Conservation (phyloP, 2,329 filamentous ascomycete species). For the Microcera coccophila region DNA sequence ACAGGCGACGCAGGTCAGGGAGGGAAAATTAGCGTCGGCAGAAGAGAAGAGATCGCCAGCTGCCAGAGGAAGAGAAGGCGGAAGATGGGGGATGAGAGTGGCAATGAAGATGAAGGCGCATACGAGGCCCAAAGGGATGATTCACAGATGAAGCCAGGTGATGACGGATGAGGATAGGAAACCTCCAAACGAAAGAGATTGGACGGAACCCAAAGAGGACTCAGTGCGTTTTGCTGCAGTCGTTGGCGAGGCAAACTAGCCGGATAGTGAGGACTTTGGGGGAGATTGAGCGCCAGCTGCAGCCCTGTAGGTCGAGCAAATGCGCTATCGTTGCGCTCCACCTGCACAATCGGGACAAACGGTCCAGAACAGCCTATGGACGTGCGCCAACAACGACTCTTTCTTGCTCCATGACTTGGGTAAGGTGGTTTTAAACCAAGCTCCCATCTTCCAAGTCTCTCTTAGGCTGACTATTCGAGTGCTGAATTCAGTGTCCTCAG, state of each 20-base stretch:
- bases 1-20: background rate
- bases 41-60: slow-evolving; percentile 12
- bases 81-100: slow-evolving; percentile 1
- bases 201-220: too few relatives aligned
- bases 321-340: too few relatives aligned
- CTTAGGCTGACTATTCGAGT: too few relatives aligned
- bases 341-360: too few relatives aligned
- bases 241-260: background rate
- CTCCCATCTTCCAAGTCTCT: too few relatives aligned
- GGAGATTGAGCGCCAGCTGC: background rate
- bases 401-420: too few relatives aligned
- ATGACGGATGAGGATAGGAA: slow-evolving; percentile 16
- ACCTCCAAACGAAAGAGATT: too few relatives aligned
- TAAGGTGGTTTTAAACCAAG: too few relatives aligned
- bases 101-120: slow-evolving; percentile 13
- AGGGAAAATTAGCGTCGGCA: background rate
- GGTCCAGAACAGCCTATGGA: too few relatives aligned
- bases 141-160: slow-evolving; percentile 12
- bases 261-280: background rate
- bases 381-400: too few relatives aligned
- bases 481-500: too few relatives aligned
- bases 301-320: background rate
- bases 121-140: slow-evolving; percentile 12
- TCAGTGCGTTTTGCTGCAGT: too few relatives aligned
- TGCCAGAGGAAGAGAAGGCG: slow-evolving; percentile 8